Evolutionary conservation across 2,329 filamentous ascomycete species (phyloP), one percentile per base, ranked within the genome.

Genomic region (Cryphonectria naterciae): DNA sequence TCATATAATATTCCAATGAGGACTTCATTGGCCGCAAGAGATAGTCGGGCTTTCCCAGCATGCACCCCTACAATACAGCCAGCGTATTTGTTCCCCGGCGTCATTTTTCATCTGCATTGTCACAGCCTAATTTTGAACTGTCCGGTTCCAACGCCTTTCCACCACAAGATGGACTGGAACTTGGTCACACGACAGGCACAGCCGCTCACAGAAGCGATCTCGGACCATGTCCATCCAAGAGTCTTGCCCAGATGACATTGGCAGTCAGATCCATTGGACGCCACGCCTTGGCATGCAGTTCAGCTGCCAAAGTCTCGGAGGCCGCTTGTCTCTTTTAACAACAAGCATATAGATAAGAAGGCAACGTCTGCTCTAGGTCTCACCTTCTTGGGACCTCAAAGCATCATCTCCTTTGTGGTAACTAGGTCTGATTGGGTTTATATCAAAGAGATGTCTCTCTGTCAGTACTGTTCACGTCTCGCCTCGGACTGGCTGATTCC

Each of bases 401-500:
- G 1, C 15, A 0, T 28, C 3, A 6, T 8, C 54, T 32, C 2
- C 2, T 35, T 58, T 28, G 25, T 35, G 54, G 15, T 32, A 56
- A 6, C 1, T 19, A 58, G 54, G 13, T 32, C 28, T 39, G 8
- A 39, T 39, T 39, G 37, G 10, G 10, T 37, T 10, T 32, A 32
- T 32, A 32, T 32, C 32, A 49, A 49, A 6, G 15, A 39, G 2
- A 39, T 62, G 60, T 25, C 32, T 41, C 60, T 62, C 41, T 49
- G 62, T 17, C 28, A 43, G n/a, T 65, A 25, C 41, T 65, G 62
- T 41, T 43, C 62, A 28, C 37, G 41, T 22, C 62, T 65, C 25
- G 62, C 62, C 37, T 32, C 62, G 7, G 62, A 46, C 37, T 65
- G 62, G 62, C 25, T 65, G 39, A 65, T 65, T 17, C 62, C 41